These are phyloP conservation scores for Acaromyces ingoldii DNA, from an alignment of 1,284 basidiomycete genomes.

Conservation along the genomic window DNA sequence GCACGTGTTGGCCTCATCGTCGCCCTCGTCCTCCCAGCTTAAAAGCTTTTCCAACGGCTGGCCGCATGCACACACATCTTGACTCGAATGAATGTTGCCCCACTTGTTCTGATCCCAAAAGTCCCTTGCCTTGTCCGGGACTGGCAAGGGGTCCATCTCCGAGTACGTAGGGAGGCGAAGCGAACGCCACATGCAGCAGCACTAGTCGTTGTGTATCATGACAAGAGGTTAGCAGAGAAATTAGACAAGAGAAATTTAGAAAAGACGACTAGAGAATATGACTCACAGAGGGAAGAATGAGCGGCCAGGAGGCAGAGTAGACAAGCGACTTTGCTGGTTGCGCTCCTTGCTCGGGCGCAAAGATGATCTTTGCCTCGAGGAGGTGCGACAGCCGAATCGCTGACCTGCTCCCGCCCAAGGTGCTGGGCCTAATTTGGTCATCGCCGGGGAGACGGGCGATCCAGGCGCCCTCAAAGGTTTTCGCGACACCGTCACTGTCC, in stretches of 20 bases:
- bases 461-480: conserved; percentile 4
- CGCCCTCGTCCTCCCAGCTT: conserved; percentile 7
- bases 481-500: neutral
- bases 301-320: neutral
- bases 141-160: conserved; percentile 2
- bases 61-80: conserved; percentile 6
- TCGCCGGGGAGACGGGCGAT: conserved; percentile 2
- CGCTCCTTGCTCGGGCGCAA: neutral
- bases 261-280: too few relatives aligned
- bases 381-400: conserved; percentile 2
- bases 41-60: conserved; percentile 4
- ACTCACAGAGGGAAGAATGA: conserved; percentile 4
- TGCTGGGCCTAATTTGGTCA: conserved; percentile 5
- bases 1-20: conserved; percentile 2
- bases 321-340: neutral
- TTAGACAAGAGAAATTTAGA: too few relatives aligned
- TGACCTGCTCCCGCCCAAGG: conserved; percentile 1
- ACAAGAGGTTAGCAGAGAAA: too few relatives aligned
- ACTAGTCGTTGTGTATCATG: too few relatives aligned
- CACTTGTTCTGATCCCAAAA: conserved; percentile 5
- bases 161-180: conserved; percentile 5
- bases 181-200: neutral
- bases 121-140: conserved; percentile 3
- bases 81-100: conserved; percentile 3
- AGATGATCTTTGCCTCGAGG: conserved; percentile 4